These are phyloP conservation scores for Gastrodia elata DNA, from an alignment of 106 monocot genomes.

Conservation along the genomic window DNA sequence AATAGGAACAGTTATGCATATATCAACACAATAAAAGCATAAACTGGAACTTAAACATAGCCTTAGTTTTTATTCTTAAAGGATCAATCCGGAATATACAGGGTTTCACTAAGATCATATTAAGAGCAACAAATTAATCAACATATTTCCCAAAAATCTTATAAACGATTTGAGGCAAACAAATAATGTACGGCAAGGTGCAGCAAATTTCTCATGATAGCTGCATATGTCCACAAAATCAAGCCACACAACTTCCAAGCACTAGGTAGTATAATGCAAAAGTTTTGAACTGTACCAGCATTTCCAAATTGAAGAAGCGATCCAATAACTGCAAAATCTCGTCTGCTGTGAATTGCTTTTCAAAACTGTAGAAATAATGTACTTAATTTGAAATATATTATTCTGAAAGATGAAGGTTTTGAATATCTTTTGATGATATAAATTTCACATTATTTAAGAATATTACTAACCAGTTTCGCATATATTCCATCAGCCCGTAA, in stretches of 20 bases:
- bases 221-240: neutral
- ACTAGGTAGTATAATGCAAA: neutral
- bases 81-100: neutral
- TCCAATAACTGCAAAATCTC: conserved; percentile 84
- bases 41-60: neutral
- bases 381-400: neutral
- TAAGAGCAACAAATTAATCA: neutral
- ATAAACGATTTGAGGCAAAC: neutral
- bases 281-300: conserved; percentile 56
- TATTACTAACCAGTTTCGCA: conserved; percentile 55
- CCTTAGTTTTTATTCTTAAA: neutral
- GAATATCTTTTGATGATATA: neutral
- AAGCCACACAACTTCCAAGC: conserved; percentile 4
- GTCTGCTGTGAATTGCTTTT: conserved; percentile 67
- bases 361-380: conserved; percentile 40
- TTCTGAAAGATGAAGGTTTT: neutral
- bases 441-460: neutral
- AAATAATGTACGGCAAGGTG: neutral
- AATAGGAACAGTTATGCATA: neutral
- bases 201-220: neutral
- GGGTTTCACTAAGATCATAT: neutral
- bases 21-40: neutral
- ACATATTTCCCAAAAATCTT: neutral
- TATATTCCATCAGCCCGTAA: conserved; percentile 77
- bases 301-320: conserved; percentile 92